Percentiles rank a stretch among this genome's conserved stretches.
phyloP scores from a whole-genome alignment of 1,284 basidiomycete species.

The Apiotrichum sp. region DNA sequence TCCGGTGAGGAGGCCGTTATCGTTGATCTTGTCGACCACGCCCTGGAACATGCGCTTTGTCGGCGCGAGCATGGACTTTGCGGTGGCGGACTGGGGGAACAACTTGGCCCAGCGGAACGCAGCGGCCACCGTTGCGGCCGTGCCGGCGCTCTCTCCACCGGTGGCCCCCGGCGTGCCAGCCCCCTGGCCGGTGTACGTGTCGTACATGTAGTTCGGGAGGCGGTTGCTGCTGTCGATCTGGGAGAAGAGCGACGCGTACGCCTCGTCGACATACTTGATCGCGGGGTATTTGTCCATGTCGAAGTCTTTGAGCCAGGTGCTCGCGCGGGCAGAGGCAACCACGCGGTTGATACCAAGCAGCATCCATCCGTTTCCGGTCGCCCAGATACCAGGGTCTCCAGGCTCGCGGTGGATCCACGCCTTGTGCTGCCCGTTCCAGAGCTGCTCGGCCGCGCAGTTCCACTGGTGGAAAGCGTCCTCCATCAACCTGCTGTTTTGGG shows the following conservation, averaged over 20 bases:
- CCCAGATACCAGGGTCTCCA: slow-evolving; percentile 54
- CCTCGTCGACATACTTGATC: slow-evolving; percentile 46
- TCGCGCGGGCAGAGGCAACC: slow-evolving; percentile 17
- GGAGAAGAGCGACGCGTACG: slow-evolving; percentile 48
- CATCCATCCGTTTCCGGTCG: slow-evolving; percentile 48
- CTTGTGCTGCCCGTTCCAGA: slow-evolving; percentile 39
- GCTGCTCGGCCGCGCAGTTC: slow-evolving; percentile 49
- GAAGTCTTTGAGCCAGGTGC: slow-evolving; percentile 6
- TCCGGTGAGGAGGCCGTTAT: slow-evolving; percentile 21
- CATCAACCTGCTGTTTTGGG: slow-evolving; percentile 49
- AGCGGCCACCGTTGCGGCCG: slow-evolving; percentile 29
- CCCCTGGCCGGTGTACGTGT: too few species aligned
- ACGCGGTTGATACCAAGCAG: slow-evolving; percentile 23
- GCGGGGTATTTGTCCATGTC: slow-evolving; percentile 50
- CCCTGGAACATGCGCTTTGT: slow-evolving; percentile 26
- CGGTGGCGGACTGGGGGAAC: slow-evolving; percentile 8
- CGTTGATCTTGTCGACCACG: slow-evolving; percentile 25
- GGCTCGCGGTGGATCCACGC: slow-evolving; percentile 53
- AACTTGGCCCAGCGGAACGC: slow-evolving; percentile 30
- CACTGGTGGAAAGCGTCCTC: slow-evolving; percentile 52
- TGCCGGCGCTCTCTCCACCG: slow-evolving; percentile 28
- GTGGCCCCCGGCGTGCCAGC: not conserved
- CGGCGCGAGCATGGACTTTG: slow-evolving; percentile 2
- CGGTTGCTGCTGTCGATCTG: slow-evolving; percentile 26
- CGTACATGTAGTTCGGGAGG: slow-evolving; percentile 30